Conservation (phyloP, 2,329 filamentous ascomycete genomes). For the Daldinia sp. region DNA sequence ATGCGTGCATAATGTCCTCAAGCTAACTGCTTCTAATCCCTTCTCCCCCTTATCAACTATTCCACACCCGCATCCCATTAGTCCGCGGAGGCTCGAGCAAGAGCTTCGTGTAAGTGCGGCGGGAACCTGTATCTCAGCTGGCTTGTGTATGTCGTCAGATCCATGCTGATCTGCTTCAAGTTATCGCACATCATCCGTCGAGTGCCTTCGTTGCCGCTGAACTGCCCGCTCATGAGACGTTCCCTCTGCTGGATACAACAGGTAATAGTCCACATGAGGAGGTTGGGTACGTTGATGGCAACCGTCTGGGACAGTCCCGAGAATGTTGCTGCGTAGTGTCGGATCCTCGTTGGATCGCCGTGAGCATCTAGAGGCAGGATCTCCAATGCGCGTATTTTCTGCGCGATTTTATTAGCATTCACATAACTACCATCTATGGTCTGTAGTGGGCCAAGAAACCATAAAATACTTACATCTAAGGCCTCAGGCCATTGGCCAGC, state of each 20-base stretch:
- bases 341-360: slow-evolving; percentile 81
- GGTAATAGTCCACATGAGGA: slow-evolving; percentile 92
- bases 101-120: slow-evolving; percentile 84
- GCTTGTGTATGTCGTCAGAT: slow-evolving; percentile 92
- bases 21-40: neutral
- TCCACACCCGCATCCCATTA: slow-evolving; percentile 40
- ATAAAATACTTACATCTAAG: slow-evolving; percentile 60
- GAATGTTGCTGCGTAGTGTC: slow-evolving; percentile 82
- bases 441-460: neutral
- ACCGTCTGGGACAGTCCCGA: slow-evolving; percentile 80
- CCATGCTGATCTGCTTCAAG: slow-evolving; percentile 81
- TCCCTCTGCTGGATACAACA: slow-evolving; percentile 84
- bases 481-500: slow-evolving; percentile 63
- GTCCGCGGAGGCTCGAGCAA: slow-evolving; percentile 82
- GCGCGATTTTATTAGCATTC: slow-evolving; percentile 27
- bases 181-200: slow-evolving; percentile 71
- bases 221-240: slow-evolving; percentile 73
- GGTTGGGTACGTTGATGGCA: slow-evolving; percentile 86
- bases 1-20: neutral
- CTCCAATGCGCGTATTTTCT: slow-evolving; percentile 77
- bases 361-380: slow-evolving; percentile 81
- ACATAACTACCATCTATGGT: no score
- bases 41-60: neutral
- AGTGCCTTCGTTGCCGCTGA: slow-evolving; percentile 75
- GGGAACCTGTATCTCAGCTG: slow-evolving; percentile 91